phyloP scores from a whole-genome alignment of 495 filamentous ascomycete species.

The Penicillium canariense region DNA sequence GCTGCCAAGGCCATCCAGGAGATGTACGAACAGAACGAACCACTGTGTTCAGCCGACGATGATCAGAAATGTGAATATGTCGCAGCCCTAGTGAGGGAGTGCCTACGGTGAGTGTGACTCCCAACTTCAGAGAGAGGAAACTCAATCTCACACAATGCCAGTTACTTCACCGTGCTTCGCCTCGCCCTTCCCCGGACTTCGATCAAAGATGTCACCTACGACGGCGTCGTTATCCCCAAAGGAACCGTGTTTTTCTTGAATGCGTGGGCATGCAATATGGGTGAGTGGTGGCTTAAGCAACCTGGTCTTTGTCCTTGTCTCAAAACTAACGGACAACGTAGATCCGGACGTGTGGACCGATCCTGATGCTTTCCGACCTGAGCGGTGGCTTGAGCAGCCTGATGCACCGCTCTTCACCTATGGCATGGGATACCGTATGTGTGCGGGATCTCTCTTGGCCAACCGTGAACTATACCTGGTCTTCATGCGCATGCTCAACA shows the following conservation, averaged over 20 bases:
- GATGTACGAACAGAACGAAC: slow-evolving; percentile 51
- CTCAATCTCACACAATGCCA: slow-evolving; percentile 10
- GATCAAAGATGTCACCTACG: slow-evolving; percentile 57
- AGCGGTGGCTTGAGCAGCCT: slow-evolving; percentile 61
- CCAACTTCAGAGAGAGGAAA: background rate
- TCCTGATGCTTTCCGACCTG: slow-evolving; percentile 57
- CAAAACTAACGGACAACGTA: slow-evolving; percentile 16
- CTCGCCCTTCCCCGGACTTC: slow-evolving; percentile 60
- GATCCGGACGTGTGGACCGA: slow-evolving; percentile 58
- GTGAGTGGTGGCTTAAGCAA: too few relatives aligned
- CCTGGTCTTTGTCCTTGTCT: too few relatives aligned
- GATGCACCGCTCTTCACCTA: slow-evolving; percentile 62
- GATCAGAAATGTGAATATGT: slow-evolving; percentile 63
- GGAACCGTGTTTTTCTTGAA: slow-evolving; percentile 64
- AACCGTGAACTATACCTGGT: slow-evolving; percentile 65
- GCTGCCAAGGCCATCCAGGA: slow-evolving; percentile 54
- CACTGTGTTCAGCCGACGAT: slow-evolving; percentile 55
- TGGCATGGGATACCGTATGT: slow-evolving; percentile 65
- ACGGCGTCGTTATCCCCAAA: slow-evolving; percentile 54
- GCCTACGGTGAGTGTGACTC: slow-evolving; percentile 42
- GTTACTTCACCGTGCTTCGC: slow-evolving; percentile 59
- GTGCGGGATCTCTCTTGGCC: slow-evolving; percentile 59
- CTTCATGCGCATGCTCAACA: slow-evolving; percentile 59
- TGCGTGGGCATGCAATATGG: slow-evolving; percentile 64
- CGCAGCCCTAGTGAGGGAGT: slow-evolving; percentile 57